Evolutionary conservation across 768 basidiomycete genomes (phyloP), one percentile per base, ranked within the genome.

Genomic region (Calvatia gigantea): DNA sequence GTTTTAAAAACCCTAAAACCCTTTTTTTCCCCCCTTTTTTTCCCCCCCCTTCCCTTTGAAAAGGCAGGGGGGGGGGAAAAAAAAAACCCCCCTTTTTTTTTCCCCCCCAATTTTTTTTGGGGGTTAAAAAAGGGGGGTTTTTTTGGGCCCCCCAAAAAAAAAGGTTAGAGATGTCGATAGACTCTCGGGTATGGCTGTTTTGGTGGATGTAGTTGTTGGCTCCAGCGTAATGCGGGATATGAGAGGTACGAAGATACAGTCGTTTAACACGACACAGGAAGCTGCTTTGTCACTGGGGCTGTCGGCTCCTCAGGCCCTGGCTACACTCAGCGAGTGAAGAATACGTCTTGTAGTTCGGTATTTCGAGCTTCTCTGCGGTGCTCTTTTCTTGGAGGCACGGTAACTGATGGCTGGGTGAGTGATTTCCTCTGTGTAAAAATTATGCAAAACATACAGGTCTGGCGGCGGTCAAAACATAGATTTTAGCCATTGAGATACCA

Each of bases 281-380:
- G 68, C 59, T 63, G 66, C 44, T 66, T 64, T 44, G 64, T 54
- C 17, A 53, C 60, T 14, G 62, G 56, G 5, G 65, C 54, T 9
- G 62, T 55, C 8, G 66, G 28, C 64, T 74, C 75, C 4, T 82
- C 77, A 1, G 72, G 63, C 7, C 79, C 76, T 27, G 71, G 94
- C 97, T 9, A 98, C 77, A 54, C 82, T 86, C 32, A 98, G 96
- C 95, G 2, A 96, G 78, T 0, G 79, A 70, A 64, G 86, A 97
- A n/a, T 86, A 75, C 1, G 85, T 85, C 58, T 86, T 88, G 37
- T 83, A 78, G 64, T 93, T 96, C 4, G 97, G 73, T 69, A 93
- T 84, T 19, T 92, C 89, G 0, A 98, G 78, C 62, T 97, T 97
- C n/a, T 77, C 82, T 0, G 86, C 74, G 0, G 91, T 95, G 1